Evolutionary conservation across 768 basidiomycete species (phyloP).

Genomic region (Mycena rosella): DNA sequence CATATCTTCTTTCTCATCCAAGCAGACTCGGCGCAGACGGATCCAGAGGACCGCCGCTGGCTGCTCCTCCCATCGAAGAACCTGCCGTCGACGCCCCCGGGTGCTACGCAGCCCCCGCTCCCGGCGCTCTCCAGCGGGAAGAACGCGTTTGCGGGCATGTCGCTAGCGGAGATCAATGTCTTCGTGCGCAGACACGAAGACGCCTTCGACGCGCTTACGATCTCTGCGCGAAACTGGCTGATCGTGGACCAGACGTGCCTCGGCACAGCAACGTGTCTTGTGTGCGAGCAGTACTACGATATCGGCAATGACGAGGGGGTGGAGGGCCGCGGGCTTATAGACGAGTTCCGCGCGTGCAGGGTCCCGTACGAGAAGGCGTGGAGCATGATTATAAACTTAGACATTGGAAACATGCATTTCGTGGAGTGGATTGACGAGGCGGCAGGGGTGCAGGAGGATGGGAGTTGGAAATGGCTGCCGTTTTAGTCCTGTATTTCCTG

Average conservation of each 20-base stretch:
- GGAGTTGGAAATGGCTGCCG: conserved; percentile 13
- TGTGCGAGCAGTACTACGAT: conserved; percentile 24
- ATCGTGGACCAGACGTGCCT: conserved; percentile 28
- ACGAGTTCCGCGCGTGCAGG: conserved; percentile 22
- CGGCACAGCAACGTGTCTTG: conserved; percentile 27
- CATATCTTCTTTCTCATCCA: no score
- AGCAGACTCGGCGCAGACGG: no score
- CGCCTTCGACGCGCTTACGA: neutral
- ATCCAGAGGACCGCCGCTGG: no score
- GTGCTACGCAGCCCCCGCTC: no score
- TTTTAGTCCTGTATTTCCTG: no score
- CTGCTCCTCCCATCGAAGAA: no score
- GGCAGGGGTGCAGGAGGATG: conserved; percentile 19
- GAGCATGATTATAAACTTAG: conserved; percentile 17
- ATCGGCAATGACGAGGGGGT: neutral
- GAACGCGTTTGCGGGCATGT: neutral
- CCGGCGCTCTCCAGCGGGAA: no score
- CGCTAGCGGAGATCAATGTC: no score
- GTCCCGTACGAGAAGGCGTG: conserved; percentile 24
- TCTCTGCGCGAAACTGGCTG: conserved; percentile 13
- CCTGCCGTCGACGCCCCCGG: no score
- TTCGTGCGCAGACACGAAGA: conserved; percentile 19
- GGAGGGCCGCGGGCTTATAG: conserved; percentile 1
- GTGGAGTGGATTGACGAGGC: conserved; percentile 27
- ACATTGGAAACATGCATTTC: conserved; percentile 22